Conservation (phyloP, 1,139 yeast genomes). For the Candida sp. region DNA sequence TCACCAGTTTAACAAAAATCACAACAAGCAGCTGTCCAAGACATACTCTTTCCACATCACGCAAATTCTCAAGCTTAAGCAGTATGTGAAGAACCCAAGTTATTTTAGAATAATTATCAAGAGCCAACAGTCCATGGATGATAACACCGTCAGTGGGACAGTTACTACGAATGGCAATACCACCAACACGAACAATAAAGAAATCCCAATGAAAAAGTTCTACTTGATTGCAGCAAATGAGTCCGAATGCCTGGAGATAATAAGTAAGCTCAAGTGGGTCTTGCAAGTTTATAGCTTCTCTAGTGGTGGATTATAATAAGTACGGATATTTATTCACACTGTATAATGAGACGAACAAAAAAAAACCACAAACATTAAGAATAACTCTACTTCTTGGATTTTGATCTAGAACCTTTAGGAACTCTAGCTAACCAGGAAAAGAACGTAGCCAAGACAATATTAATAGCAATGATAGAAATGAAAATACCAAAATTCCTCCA, state of each 20-base stretch:
- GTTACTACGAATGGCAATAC: conserved; percentile 12
- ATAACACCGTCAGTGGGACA: conserved; percentile 31
- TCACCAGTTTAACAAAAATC: conserved; percentile 49
- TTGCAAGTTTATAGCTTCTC: conserved; percentile 45
- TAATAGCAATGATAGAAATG: conserved; percentile 17
- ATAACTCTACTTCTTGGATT: conserved; percentile 15
- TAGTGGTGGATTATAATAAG: conserved; percentile 9
- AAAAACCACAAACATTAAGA: too few relatives aligned
- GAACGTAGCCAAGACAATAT: conserved; percentile 52
- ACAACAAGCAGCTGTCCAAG: conserved; percentile 55
- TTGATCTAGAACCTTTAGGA: conserved; percentile 48
- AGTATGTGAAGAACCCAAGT: conserved; percentile 73
- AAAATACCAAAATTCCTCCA: background rate
- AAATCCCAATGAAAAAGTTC: conserved; percentile 64
- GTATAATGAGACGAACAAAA: too few relatives aligned
- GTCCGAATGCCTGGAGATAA: conserved; percentile 74
- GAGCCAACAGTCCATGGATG: conserved; percentile 44
- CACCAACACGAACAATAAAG: conserved; percentile 20
- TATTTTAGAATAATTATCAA: conserved; percentile 85
- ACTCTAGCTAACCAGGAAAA: conserved; percentile 81
- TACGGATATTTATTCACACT: too few relatives aligned
- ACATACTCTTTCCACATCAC: conserved; percentile 89
- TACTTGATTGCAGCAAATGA: conserved; percentile 79
- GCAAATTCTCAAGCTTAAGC: conserved; percentile 78
- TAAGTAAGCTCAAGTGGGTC: conserved; percentile 63